Conservation (phyloP, 2,329 filamentous ascomycete genomes). For the Calonectria naviculata region DNA sequence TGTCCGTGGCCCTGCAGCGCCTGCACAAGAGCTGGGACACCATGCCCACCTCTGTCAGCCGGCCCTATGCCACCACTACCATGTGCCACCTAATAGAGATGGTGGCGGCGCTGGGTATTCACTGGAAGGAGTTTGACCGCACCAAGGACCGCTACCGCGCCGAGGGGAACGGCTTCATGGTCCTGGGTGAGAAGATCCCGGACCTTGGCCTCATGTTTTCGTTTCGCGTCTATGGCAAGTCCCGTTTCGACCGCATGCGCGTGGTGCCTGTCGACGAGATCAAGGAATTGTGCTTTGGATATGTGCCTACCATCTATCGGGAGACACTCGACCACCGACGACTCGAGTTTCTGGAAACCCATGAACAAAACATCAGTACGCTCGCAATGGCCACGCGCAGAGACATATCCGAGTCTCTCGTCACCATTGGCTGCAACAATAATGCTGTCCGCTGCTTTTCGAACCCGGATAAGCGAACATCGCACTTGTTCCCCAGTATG, state of each 20-base stretch:
- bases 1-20: constrained; percentile 59
- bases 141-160: constrained; percentile 62
- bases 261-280: constrained; percentile 64
- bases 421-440: constrained; percentile 64
- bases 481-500: constrained; percentile 63
- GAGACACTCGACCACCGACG: constrained; percentile 52
- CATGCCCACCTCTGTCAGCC: constrained; percentile 59
- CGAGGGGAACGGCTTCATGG: constrained; percentile 65
- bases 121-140: constrained; percentile 70
- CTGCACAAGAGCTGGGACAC: constrained; percentile 62
- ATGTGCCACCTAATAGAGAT: constrained; percentile 67
- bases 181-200: constrained; percentile 56
- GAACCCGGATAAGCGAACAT: constrained; percentile 50
- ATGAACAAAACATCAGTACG: constrained; percentile 53
- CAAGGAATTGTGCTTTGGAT: constrained; percentile 67
- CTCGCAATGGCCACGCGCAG: constrained; percentile 60
- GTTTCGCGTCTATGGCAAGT: constrained; percentile 62
- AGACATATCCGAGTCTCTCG: constrained; percentile 64
- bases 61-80: constrained; percentile 65
- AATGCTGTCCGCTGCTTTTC: constrained; percentile 59
- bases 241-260: constrained; percentile 59
- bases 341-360: constrained; percentile 51
- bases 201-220: constrained; percentile 67
- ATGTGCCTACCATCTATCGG: constrained; percentile 65
- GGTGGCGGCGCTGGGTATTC: constrained; percentile 63